Percentiles rank a stretch among this genome's conserved stretches.
Conservation (phyloP, 2,329 filamentous ascomycete genomes). For the Exophiala oligosperma region DNA sequence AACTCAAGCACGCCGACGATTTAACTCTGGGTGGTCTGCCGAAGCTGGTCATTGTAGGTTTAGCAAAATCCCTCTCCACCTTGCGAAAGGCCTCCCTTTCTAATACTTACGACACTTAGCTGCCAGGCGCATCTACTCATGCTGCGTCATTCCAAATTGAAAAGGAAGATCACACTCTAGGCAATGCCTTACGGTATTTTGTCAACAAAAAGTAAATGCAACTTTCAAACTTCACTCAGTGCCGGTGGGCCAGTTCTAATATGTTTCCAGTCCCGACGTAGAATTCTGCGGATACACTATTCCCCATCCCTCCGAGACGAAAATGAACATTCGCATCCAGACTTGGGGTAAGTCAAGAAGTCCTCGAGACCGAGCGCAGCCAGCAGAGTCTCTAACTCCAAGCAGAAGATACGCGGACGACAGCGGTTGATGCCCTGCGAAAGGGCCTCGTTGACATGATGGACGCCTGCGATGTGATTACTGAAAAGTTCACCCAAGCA, state of each 20-base stretch:
- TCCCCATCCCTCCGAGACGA: slow-evolving; percentile 89
- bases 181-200: slow-evolving; percentile 89
- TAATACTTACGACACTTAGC: slow-evolving; percentile 48
- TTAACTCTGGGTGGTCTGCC: slow-evolving; percentile 22
- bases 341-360: slow-evolving; percentile 72
- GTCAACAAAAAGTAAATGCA: slow-evolving; percentile 90
- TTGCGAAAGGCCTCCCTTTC: background rate
- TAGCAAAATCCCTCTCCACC: background rate
- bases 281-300: slow-evolving; percentile 99
- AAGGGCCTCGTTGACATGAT: slow-evolving; percentile 88
- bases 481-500: slow-evolving; percentile 79
- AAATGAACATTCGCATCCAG: slow-evolving; percentile 97
- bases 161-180: slow-evolving; percentile 90
- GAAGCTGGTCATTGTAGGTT: slow-evolving; percentile 27
- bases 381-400: background rate
- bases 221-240: too few relatives aligned
- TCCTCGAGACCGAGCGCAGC: too few relatives aligned
- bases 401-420: slow-evolving; percentile 48
- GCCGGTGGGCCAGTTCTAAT: too few relatives aligned
- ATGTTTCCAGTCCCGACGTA: slow-evolving; percentile 71
- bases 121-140: slow-evolving; percentile 78
- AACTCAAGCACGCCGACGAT: slow-evolving; percentile 14
- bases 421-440: slow-evolving; percentile 79
- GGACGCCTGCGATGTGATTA: slow-evolving; percentile 88
- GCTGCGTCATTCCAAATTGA: slow-evolving; percentile 95